Evolutionary conservation across 108 stramenopile genomes (phyloP).

Genomic region (Cyclotella baltica): DNA sequence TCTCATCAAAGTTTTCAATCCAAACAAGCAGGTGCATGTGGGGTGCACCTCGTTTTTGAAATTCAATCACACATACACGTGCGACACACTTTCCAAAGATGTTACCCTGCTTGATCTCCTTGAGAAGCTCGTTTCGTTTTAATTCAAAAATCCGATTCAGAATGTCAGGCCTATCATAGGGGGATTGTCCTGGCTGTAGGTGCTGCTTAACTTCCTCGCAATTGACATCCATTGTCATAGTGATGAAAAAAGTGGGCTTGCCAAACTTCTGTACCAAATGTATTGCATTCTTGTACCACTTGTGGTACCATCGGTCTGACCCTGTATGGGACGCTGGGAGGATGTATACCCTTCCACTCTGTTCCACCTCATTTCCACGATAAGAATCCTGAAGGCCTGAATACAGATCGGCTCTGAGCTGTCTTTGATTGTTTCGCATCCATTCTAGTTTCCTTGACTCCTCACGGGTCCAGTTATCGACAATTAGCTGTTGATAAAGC

Average conservation of each 20-base stretch:
- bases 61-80: constrained; percentile 6
- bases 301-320: constrained; percentile 15
- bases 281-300: constrained; percentile 25
- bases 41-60: constrained; percentile 22
- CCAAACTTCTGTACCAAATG: constrained; percentile 14
- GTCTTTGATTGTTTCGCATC: constrained; percentile 10
- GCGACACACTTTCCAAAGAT: constrained; percentile 28
- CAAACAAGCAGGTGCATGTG: constrained; percentile 22
- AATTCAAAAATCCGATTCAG: constrained; percentile 20
- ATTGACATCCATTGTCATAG: constrained; percentile 24
- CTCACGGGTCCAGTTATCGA: constrained; percentile 13
- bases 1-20: constrained; percentile 8
- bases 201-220: constrained; percentile 26
- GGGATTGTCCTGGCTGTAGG: constrained; percentile 17
- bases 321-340: constrained; percentile 13
- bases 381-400: not conserved
- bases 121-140: constrained; percentile 11
- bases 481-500: constrained; percentile 21
- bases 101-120: not conserved
- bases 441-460: constrained; percentile 2
- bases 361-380: not conserved
- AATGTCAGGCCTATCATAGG: constrained; percentile 40
- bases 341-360: constrained; percentile 5
- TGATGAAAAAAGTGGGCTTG: constrained; percentile 45
- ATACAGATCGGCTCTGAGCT: constrained; percentile 8